Base-by-base conservation (phyloP, 805 yeast species). In the Sungouiozyma ichnusensis region DNA sequence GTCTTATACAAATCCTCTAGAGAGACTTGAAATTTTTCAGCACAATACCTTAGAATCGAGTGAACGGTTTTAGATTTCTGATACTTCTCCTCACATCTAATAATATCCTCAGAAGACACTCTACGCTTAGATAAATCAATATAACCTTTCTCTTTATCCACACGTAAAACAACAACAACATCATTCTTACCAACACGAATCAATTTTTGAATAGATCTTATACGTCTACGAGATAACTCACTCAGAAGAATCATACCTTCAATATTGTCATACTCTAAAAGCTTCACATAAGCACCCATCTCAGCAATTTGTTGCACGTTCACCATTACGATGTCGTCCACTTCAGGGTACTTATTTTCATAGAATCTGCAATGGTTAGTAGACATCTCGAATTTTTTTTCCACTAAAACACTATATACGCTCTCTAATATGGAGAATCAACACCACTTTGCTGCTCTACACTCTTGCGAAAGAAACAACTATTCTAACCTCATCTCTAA, bases 141-240 rank as follows among this genome's bases (percentile, higher is more conserved):
- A 67, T 92, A 92, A 38, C 98, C 98, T 68, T 92, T 92, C 65
- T 92, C 98, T 66, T 88, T 88, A 68, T 92, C 98, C 47, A 92
- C 98, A 72, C 98, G 83, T 60, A 92, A 73, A 8, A 92, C 98
- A 46, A 92, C 97, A 29, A 90, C 98, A 43, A 92, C 97, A 68
- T 92, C 98, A 62, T 92, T 92, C 64, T 94, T 86, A 51, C 98
- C 98, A 49, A 92, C 97, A 71, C 97, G 83, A 65, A 92, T 88
- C 63, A 87, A 77, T 65, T 92, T 92, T 68, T 92, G 98, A 60
- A 92, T 92, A 41, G 97, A 86, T 66, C 98, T 79, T 58, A 92
- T 92, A 72, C 98, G 94, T 74, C 98, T 86, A 77, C 98, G 85
- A 32, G 97, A 88, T 54, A 92, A 76, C 69, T 92, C 98, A 35